A percentile compares a stretch with the other conserved stretches of the same genome.
Evolutionary conservation across 306 rosid species (phyloP).

Genomic region (Carpinus viminea): DNA sequence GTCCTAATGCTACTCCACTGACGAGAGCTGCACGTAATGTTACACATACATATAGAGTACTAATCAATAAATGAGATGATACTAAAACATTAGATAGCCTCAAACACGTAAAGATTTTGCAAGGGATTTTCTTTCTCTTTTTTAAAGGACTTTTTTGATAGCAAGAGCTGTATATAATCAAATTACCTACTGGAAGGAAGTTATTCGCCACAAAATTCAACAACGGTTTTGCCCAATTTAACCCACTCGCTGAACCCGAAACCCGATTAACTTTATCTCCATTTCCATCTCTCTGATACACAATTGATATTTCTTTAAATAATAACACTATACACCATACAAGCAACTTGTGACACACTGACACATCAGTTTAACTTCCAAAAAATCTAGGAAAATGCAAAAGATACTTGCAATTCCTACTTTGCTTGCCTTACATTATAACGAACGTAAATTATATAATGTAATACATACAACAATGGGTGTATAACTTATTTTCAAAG

Average conservation of each 20-base stretch:
- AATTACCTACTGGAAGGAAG: conserved; percentile 74
- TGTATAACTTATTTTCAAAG: not conserved
- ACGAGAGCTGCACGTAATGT: conserved; percentile 57
- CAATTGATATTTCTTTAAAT: not conserved
- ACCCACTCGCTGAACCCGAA: conserved; percentile 31
- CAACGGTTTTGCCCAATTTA: conserved; percentile 55
- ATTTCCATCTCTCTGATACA: conserved; percentile 54
- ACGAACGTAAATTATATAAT: no score
- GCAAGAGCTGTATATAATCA: not conserved
- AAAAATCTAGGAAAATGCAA: not conserved
- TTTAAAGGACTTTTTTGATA: not conserved
- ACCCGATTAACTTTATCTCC: conserved; percentile 34
- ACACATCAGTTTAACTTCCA: not conserved
- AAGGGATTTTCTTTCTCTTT: not conserved
- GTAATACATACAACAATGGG: not conserved
- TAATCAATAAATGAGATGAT: conserved; percentile 6
- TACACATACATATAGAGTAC: conserved; percentile 22
- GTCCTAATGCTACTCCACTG: conserved; percentile 61
- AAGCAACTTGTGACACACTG: not conserved
- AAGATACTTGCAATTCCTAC: not conserved
- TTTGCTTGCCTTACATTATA: not conserved
- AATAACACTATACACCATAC: not conserved
- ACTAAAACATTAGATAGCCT: not conserved
- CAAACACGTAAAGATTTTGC: not conserved
- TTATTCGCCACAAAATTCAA: conserved; percentile 58